These are phyloP conservation scores for Trichoderma hamatum DNA, from an alignment of 2,329 filamentous ascomycete genomes.

Conservation along the genomic window DNA sequence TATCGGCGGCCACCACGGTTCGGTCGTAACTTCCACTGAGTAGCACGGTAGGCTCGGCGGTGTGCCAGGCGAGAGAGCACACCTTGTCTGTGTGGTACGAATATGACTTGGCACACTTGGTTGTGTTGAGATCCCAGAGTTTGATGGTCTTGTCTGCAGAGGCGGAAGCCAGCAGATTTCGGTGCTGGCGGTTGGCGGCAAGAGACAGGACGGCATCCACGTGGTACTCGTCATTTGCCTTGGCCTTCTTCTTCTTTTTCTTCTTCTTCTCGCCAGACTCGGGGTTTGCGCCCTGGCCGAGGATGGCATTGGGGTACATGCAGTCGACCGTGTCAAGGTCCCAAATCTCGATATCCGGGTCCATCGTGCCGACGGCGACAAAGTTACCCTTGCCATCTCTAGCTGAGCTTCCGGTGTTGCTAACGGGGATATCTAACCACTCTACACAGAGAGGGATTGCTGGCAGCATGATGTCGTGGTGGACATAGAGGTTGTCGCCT, in stretches of 20 bases:
- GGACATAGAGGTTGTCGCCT: constrained; percentile 95
- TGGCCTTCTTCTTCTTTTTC: constrained; percentile 89
- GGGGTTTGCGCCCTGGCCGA: constrained; percentile 70
- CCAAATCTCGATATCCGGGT: constrained; percentile 98
- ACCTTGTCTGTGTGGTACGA: constrained; percentile 96
- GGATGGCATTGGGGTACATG: constrained; percentile 97
- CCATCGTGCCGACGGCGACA: constrained; percentile 94
- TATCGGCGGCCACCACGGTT: constrained; percentile 91
- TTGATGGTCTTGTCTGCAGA: constrained; percentile 98
- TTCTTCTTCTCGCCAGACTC: constrained; percentile 67
- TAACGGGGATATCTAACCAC: constrained; percentile 92
- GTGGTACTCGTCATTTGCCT: constrained; percentile 87
- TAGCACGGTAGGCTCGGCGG: constrained; percentile 81
- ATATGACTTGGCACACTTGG: constrained; percentile 94
- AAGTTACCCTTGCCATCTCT: constrained; percentile 80
- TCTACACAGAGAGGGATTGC: constrained; percentile 94
- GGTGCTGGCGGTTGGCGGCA: constrained; percentile 88
- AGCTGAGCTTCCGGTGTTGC: constrained; percentile 61
- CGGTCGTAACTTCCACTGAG: constrained; percentile 94
- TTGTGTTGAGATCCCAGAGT: constrained; percentile 93
- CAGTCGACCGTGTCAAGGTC: constrained; percentile 93
- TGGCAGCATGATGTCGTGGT: constrained; percentile 99
- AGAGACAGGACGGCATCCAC: constrained; percentile 91
- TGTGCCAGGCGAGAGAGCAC: constrained; percentile 93
- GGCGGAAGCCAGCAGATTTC: constrained; percentile 90